Evolutionary conservation across 2,329 filamentous ascomycete species (phyloP).

Genomic region (Sarocladium kiliense): DNA sequence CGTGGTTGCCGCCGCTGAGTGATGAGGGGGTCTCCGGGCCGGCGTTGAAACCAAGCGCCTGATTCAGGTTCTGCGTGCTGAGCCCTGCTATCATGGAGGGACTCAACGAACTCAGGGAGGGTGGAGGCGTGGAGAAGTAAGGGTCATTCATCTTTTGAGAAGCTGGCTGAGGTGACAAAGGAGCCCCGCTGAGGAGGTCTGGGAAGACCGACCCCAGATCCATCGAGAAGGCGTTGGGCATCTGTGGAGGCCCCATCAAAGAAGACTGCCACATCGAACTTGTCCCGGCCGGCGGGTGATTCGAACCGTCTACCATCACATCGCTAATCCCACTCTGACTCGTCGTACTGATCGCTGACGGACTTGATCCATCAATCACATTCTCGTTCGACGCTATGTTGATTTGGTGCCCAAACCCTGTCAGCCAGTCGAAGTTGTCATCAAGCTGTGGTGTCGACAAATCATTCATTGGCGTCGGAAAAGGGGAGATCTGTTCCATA

Average conservation of each 20-base stretch:
- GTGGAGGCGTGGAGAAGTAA: constrained; percentile 74
- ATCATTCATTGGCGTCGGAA: constrained; percentile 48
- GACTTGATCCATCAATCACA: constrained; percentile 87
- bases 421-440: constrained; percentile 82
- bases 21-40: constrained; percentile 71
- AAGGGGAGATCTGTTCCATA: constrained; percentile 55
- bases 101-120: constrained; percentile 68
- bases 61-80: constrained; percentile 55
- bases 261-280: constrained; percentile 65
- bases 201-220: constrained; percentile 73
- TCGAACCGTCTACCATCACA: constrained; percentile 79
- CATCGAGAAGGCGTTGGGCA: constrained; percentile 66
- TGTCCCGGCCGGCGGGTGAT: constrained; percentile 50
- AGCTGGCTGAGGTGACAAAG: constrained; percentile 73
- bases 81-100: constrained; percentile 65
- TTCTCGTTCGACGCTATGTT: constrained; percentile 68
- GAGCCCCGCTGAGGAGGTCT: constrained; percentile 66
- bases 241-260: constrained; percentile 63
- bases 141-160: constrained; percentile 65
- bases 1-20: constrained; percentile 58
- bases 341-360: constrained; percentile 90
- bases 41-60: constrained; percentile 57
- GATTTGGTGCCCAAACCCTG: constrained; percentile 74
- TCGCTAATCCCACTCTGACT: constrained; percentile 91
- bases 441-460: constrained; percentile 53